Base-by-base conservation (phyloP, 257 asterid species). In the Nicotiana paniculata region DNA sequence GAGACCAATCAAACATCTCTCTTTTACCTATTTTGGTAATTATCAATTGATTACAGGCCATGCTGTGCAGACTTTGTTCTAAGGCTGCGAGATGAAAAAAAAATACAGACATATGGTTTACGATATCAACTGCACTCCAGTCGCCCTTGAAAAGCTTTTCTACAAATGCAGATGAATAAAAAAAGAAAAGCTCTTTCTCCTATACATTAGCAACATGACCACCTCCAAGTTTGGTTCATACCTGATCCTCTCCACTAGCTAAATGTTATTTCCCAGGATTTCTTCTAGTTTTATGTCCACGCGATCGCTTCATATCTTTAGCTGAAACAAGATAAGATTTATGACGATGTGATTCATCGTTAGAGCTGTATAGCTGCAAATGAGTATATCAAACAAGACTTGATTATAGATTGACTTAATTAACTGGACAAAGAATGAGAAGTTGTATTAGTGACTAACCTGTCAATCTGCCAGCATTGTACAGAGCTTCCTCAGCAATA, bases 401-500 rank as follows among this genome's bases (percentile, higher is more conserved):
- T 30, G 9, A 13, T 11, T 2, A 26, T 21, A 6, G 58, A 72
- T 72, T 24, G 37, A 72, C 79, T 74, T 46, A 6, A 24, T 48
- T 74, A 74, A 3, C 48, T 21, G 39, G 13, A 43, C 77, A 21
- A 21, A 72, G 46, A 12, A 48, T 6, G 39, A 0, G 8, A 46
- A 1, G 9, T 74, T 1, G 8, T 48, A 48, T 74, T 26, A 13
- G 1, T 39, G 43, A 48, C 79, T 26, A 3, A 91, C 98, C 94
- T 90, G 85, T 59, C 84, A 90, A 84, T 90, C 97, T 92, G 69
- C 98, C 96, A 0, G 97, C 97, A 88, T n/a, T 84, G 67, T 66
- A 88, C 3, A 96, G 87, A 87, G 92, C 97, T 92, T 94, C 95
- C 88, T 96, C 97, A 74, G 98, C 98, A 80, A 96, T 87, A 32